phyloP scores from a whole-genome alignment of 352 stramenopile genomes.

The Pythium vanterpoolii region DNA sequence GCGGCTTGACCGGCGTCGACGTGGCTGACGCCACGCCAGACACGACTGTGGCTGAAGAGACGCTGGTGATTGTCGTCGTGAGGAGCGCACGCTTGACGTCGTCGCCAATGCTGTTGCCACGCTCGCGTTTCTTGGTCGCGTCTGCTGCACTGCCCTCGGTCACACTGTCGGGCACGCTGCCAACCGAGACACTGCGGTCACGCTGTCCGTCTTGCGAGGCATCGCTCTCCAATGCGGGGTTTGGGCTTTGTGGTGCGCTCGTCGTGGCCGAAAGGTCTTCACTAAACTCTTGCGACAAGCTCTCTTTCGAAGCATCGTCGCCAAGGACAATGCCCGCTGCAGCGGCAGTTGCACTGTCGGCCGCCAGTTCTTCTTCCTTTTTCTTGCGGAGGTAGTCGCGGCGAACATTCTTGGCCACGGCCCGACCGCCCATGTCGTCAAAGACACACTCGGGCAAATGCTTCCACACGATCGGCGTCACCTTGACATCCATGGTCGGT shows the following conservation, averaged over 20 bases:
- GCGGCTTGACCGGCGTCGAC: constrained; percentile 24
- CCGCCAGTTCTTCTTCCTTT: constrained; percentile 80
- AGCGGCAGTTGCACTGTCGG: constrained; percentile 29
- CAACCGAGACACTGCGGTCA: constrained; percentile 23
- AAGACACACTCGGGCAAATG: constrained; percentile 80
- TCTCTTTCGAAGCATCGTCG: constrained; percentile 53
- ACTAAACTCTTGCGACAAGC: constrained; percentile 49
- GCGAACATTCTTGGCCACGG: constrained; percentile 49
- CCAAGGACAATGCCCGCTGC: constrained; percentile 22
- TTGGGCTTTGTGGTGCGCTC: constrained; percentile 30
- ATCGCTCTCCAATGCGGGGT: constrained; percentile 25
- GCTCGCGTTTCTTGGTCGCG: constrained; percentile 21
- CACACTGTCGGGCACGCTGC: constrained; percentile 12
- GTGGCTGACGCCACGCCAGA: constrained; percentile 15
- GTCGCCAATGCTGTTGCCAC: constrained; percentile 20
- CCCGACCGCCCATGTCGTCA: constrained; percentile 78
- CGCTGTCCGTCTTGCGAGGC: constrained; percentile 17
- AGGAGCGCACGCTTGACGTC: constrained; percentile 8
- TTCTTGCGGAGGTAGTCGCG: constrained; percentile 85
- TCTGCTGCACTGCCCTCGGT: not conserved
- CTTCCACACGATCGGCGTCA: constrained; percentile 87
- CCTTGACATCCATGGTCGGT: constrained; percentile 79
- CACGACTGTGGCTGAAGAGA: not conserved
- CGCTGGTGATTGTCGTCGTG: not conserved
- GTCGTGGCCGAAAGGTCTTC: constrained; percentile 43